phyloP scores from a whole-genome alignment of 1,284 basidiomycete genomes.

The Pseudozyma tsukubaensis region DNA sequence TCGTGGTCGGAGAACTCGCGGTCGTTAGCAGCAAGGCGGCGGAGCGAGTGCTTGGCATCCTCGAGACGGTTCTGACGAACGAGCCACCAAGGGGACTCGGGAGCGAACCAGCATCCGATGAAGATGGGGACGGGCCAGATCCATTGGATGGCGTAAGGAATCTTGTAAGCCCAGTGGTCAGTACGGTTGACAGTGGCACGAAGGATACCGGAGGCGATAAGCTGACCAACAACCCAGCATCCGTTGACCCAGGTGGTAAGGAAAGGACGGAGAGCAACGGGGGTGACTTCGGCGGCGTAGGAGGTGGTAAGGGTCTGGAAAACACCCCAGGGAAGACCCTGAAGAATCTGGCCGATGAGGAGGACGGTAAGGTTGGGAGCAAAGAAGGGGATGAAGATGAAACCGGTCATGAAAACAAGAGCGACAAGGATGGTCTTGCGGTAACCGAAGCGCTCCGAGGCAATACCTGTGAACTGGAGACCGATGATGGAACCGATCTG shows the following conservation, averaged over 20 bases:
- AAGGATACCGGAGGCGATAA: slow-evolving; percentile 71
- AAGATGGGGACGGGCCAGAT: slow-evolving; percentile 68
- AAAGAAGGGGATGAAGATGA: slow-evolving; percentile 70
- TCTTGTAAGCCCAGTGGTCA: slow-evolving; percentile 68
- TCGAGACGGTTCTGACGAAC: slow-evolving; percentile 71
- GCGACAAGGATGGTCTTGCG: slow-evolving; percentile 65
- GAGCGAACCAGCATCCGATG: slow-evolving; percentile 66
- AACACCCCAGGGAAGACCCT: slow-evolving; percentile 71
- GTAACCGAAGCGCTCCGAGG: slow-evolving; percentile 70
- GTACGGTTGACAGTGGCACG: slow-evolving; percentile 63
- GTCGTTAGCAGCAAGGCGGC: slow-evolving; percentile 67
- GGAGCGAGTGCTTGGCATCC: slow-evolving; percentile 70
- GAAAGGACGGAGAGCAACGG: slow-evolving; percentile 71
- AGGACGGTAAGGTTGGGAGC: slow-evolving; percentile 69
- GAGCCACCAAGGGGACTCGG: slow-evolving; percentile 71
- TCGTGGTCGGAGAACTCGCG: slow-evolving; percentile 66
- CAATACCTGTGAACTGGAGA: slow-evolving; percentile 69
- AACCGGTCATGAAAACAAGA: slow-evolving; percentile 65
- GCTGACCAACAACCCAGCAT: slow-evolving; percentile 71
- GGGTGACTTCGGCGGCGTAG: slow-evolving; percentile 72
- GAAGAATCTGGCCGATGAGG: slow-evolving; percentile 68
- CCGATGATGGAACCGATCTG: slow-evolving; percentile 69
- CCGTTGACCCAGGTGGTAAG: slow-evolving; percentile 72
- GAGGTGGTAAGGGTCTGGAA: slow-evolving; percentile 71
- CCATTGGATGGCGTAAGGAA: slow-evolving; percentile 71